phyloP scores from a whole-genome alignment of 208 protist species.

The Trypanosoma platydactyli region DNA sequence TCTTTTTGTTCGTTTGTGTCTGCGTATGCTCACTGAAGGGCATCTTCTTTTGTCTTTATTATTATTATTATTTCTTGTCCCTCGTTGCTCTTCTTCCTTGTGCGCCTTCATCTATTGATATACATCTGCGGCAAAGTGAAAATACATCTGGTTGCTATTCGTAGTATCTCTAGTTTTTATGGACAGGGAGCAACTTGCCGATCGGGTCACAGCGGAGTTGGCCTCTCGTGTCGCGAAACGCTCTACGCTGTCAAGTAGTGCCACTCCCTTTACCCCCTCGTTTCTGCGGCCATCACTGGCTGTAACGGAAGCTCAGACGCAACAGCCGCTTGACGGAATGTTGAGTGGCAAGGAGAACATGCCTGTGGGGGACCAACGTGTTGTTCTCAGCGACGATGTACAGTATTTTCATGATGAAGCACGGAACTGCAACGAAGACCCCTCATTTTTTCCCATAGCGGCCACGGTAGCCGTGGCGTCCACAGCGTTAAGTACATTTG shows the following conservation, averaged over 20 bases:
- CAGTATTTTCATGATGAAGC: background rate
- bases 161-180: background rate
- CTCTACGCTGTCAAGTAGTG: constrained; percentile 53
- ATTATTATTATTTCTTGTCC: constrained; percentile 8
- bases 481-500: constrained; percentile 12
- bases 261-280: constrained; percentile 56
- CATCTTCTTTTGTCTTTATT: constrained; percentile 1
- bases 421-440: background rate
- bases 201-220: constrained; percentile 7
- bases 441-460: background rate
- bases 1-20: background rate
- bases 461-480: constrained; percentile 12
- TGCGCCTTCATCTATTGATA: constrained; percentile 6
- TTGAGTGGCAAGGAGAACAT: background rate
- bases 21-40: background rate
- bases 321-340: too few relatives aligned
- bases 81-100: constrained; percentile 16
- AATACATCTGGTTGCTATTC: background rate
- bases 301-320: background rate
- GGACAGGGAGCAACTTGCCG: constrained; percentile 1
- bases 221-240: constrained; percentile 16
- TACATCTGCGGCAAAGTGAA: background rate
- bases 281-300: constrained; percentile 34
- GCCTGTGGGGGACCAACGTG: background rate
- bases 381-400: background rate